Evolutionary conservation across 805 yeast species (phyloP), one percentile per base, ranked within the genome.

Genomic region (Suhomyces sp.): DNA sequence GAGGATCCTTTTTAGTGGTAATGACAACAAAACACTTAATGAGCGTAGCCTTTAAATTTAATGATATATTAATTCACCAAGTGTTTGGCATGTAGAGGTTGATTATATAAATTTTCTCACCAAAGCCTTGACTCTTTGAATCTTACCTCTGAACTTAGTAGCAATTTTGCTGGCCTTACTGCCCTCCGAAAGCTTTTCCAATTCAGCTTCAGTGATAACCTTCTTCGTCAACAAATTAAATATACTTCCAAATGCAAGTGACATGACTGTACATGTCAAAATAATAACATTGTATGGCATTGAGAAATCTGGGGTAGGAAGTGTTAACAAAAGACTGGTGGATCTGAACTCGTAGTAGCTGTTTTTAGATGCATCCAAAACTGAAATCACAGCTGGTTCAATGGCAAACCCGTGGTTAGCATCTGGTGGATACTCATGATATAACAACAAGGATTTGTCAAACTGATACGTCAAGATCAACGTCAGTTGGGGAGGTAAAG

Each of bases 211-310:
- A 0, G 91, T 77, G 0, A 88, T 80, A 8, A 85, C 75, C 50
- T 78, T 71, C 51, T 88, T 86, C 6, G 81, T 79, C 28, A 93
- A 54, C 35, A 88, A 64, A 51, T 91, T 90, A 65, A 81, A 88
- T 2, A 90, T 53, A 0, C 91, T 78, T 6, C 98, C 98, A 63
- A 90, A 91, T 0, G 91, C 81, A 39, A 93, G 65, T 0, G 98
- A 88, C 87, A 93, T 83, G 5, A 88, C 83, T 0, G 98, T 93
- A 6, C 95, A 86, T 0, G 98, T 86, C 43, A 93, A 68, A 29
- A 93, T 93, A 42, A 93, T 91, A 26, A 93, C 98, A 51, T 93
- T 93, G 58, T 93, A 93, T 0, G 98, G 98, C 98, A 93, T 93
- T 43, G 95, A 85, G 62, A 93, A 93, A 63, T 93, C 98, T 0